A percentile compares a stretch with the other conserved stretches of the same genome.
Conservation (phyloP, 192 early-diverging fungal genomes). For the Chytriomyces hyalinus region DNA sequence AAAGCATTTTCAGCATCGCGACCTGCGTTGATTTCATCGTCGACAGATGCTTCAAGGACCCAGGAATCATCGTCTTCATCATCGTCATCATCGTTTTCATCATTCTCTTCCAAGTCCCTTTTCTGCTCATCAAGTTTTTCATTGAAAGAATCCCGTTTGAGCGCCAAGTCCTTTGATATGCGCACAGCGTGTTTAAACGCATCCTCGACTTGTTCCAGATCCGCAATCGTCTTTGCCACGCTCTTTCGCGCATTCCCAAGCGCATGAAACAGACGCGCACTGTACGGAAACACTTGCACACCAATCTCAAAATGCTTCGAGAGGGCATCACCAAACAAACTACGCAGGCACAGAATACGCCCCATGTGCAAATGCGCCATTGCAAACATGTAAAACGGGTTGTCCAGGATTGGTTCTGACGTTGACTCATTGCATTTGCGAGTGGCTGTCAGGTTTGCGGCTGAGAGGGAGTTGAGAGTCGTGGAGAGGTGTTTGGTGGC, state of each 20-base stretch:
- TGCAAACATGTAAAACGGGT: conserved; percentile 23
- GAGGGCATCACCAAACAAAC: background rate
- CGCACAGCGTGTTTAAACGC: conserved; percentile 4
- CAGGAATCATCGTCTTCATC: conserved; percentile 12
- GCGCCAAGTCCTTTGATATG: background rate
- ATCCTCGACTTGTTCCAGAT: background rate
- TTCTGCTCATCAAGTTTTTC: background rate
- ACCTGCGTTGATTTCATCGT: conserved; percentile 9
- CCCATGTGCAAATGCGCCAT: background rate
- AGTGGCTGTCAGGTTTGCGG: background rate
- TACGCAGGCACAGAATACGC: background rate
- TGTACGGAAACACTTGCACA: conserved; percentile 17
- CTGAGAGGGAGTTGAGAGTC: background rate
- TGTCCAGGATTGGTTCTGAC: conserved; percentile 28
- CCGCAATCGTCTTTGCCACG: background rate
- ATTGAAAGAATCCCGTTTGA: background rate
- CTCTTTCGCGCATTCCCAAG: background rate
- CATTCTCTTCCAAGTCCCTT: background rate
- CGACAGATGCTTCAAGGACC: background rate
- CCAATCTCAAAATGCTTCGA: background rate
- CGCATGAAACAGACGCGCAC: background rate
- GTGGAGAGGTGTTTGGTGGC: background rate
- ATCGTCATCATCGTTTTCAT: conserved; percentile 14
- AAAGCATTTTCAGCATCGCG: conserved; percentile 18
- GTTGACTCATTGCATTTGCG: background rate